These are phyloP conservation scores for Cutaneotrichosporon cutaneum DNA, from an alignment of 1,284 basidiomycete genomes.

Conservation along the genomic window DNA sequence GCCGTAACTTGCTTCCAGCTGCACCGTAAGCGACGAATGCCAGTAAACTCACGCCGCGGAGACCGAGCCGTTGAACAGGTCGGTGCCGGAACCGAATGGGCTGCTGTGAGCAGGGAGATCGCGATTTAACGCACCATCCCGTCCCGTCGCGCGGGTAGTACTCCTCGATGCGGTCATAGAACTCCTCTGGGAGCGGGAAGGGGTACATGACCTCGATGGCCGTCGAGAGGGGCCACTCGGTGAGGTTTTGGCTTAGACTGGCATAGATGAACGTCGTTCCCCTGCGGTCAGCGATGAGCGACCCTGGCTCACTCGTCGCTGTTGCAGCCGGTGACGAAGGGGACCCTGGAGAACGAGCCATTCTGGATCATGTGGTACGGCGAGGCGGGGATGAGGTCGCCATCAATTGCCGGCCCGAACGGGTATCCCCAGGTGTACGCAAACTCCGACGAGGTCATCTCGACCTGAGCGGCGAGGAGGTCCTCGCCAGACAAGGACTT, in stretches of 20 bases:
- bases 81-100: conserved; percentile 45
- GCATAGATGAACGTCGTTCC: conserved; percentile 11
- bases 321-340: conserved; percentile 50
- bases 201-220: conserved; percentile 6
- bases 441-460: neutral
- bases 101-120: conserved; percentile 8
- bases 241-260: conserved; percentile 4
- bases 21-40: neutral
- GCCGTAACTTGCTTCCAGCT: conserved; percentile 37
- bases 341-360: conserved; percentile 43
- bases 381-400: conserved; percentile 43
- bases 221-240: neutral
- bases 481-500: conserved; percentile 2
- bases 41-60: neutral
- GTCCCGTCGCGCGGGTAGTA: conserved; percentile 10
- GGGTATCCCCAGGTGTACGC: neutral
- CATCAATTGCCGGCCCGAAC: conserved; percentile 42
- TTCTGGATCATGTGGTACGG: conserved; percentile 40
- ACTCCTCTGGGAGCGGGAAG: neutral
- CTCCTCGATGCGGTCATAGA: conserved; percentile 3
- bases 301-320: conserved; percentile 34
- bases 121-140: neutral
- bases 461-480: conserved; percentile 1
- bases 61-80: conserved; percentile 30
- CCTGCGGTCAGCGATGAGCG: conserved; percentile 6